Evolutionary conservation across 441 rosid genomes (phyloP), one percentile per base, ranked within the genome.

Genomic region (Francoa sonchifolia): DNA sequence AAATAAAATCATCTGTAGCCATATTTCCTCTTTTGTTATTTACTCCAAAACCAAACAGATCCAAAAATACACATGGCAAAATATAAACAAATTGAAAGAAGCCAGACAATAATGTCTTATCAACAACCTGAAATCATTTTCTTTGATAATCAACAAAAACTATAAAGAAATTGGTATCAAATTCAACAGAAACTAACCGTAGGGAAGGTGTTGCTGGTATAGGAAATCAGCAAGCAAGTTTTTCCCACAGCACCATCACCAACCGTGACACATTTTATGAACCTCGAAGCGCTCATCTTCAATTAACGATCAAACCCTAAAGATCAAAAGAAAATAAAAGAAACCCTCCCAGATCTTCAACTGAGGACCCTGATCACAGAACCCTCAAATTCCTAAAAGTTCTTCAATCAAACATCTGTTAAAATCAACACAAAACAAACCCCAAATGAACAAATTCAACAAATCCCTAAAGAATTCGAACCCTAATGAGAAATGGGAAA

Each of bases 171-270:
- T n/a, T n/a, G n/a, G n/a, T n/a, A n/a, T n/a, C n/a, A n/a, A n/a
- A n/a, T n/a, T n/a, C n/a, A n/a, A n/a, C n/a, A n/a, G n/a, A 8
- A n/a, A 57, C 72, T 52, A 53, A 88, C 97, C 27, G 94, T 88
- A 6, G 97, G 95, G 64, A 81, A 88, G 68, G 88, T 84, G 68
- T 87, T 87, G 75, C 94, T 79, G 8, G 96, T 87, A 57, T 87
- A 87, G 62, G 92, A 87, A 55, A 87, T 88, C 32, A 88, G 88
- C 95, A 88, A 74, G 72, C 97, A 88, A 15, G 97, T 88, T 66
- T 88, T 88, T 42, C 97, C 97, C 49, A 88, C 97, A 46, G 97
- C 97, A 21, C 97, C 97, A 48, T 88, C 97, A 20, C 97, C 97
- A 57, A 85, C 95, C 0, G 95, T 85, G 41, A 85, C 95, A 55